phyloP scores from a whole-genome alignment of 441 rosid species.

The Metrosideros polymorpha region DNA sequence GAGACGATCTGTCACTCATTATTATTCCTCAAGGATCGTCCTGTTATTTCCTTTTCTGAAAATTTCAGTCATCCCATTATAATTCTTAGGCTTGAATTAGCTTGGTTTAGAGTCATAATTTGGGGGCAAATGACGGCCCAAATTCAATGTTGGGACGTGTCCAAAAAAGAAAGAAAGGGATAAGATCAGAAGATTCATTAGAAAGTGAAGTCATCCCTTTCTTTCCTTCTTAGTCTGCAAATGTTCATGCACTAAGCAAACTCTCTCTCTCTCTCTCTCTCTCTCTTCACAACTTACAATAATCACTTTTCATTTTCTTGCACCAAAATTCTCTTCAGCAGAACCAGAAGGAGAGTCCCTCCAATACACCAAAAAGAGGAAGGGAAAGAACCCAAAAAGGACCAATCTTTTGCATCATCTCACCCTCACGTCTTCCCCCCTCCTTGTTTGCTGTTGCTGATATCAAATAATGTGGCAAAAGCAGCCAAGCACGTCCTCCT shows the following conservation, averaged over 20 bases:
- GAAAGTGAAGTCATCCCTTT: constrained; percentile 35
- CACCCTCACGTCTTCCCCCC: neutral
- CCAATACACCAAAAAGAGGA: neutral
- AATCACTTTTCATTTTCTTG: neutral
- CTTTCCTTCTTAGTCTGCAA: constrained; percentile 30
- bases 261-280: neutral
- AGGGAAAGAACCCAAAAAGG: neutral
- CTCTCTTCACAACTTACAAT: constrained; percentile 3
- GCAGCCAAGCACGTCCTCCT: constrained; percentile 34
- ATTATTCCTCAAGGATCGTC: neutral
- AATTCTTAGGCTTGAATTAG: neutral
- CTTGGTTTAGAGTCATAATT: neutral
- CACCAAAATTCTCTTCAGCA: neutral
- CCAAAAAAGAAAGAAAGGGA: neutral
- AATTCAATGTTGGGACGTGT: neutral
- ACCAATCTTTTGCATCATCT: constrained; percentile 3
- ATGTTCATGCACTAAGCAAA: constrained; percentile 42
- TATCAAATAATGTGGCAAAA: constrained; percentile 40
- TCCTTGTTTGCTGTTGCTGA: neutral
- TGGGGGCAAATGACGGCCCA: neutral
- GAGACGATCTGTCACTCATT: neutral
- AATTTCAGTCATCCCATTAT: neutral
- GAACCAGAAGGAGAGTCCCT: neutral
- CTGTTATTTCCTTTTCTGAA: neutral
- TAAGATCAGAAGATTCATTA: neutral